These are phyloP conservation scores for Penicillium polonicum DNA, from an alignment of 2,329 filamentous ascomycete genomes.

Conservation along the genomic window DNA sequence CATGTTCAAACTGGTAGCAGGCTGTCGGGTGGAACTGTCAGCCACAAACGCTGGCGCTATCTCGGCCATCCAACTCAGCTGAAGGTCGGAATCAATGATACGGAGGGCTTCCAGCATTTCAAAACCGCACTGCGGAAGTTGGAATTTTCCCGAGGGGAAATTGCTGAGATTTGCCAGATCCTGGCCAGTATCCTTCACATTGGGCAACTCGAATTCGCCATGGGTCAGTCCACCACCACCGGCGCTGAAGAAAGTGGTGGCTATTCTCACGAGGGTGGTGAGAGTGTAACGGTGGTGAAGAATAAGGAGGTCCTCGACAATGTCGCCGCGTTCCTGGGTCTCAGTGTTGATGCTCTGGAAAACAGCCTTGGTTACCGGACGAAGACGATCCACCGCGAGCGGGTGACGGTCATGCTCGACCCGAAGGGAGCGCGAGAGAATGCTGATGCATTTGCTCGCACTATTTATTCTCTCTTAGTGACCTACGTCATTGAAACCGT, in stretches of 20 bases:
- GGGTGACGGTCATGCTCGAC: conserved; percentile 98
- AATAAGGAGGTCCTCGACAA: conserved; percentile 88
- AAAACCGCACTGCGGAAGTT: conserved; percentile 92
- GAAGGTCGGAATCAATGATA: conserved; percentile 94
- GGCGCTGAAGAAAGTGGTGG: conserved; percentile 89
- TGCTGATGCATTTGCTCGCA: conserved; percentile 89
- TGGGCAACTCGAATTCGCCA: conserved; percentile 91
- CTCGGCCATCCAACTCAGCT: conserved; percentile 94
- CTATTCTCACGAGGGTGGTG: conserved; percentile 91
- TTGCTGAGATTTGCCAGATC: conserved; percentile 95
- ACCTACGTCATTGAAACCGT: conserved; percentile 91
- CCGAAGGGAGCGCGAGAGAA: conserved; percentile 85
- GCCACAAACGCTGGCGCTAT: conserved; percentile 90
- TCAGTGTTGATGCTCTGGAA: conserved; percentile 77
- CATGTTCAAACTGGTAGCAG: conserved; percentile 47
- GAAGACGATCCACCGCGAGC: conserved; percentile 91
- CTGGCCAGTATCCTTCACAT: conserved; percentile 94
- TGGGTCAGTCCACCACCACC: conserved; percentile 72
- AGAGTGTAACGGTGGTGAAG: conserved; percentile 80
- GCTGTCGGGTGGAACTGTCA: conserved; percentile 53
- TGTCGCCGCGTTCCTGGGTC: conserved; percentile 90
- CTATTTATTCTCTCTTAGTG: conserved; percentile 88
- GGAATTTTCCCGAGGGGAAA: conserved; percentile 88
- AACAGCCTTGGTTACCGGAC: conserved; percentile 91
- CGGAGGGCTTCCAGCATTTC: conserved; percentile 94